These are phyloP conservation scores for Calonectria pteridis DNA, from an alignment of 2,329 filamentous ascomycete species.

Conservation along the genomic window DNA sequence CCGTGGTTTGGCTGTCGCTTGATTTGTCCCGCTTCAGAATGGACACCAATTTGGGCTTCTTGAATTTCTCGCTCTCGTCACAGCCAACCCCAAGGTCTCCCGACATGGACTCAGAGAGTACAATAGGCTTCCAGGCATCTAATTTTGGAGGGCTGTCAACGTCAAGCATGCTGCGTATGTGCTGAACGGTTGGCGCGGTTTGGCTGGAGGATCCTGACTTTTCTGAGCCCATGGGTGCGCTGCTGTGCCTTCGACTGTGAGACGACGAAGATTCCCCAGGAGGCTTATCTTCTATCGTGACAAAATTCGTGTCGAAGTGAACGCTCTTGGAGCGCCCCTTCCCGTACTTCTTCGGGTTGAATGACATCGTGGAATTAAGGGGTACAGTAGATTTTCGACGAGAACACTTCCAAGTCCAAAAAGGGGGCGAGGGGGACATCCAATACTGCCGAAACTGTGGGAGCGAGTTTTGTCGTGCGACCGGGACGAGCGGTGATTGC, in stretches of 20 bases:
- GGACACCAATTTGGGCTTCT: neutral
- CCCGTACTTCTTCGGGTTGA: constrained; percentile 58
- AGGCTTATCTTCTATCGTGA: constrained; percentile 29
- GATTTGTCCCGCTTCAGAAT: neutral
- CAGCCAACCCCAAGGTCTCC: constrained; percentile 32
- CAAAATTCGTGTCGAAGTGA: constrained; percentile 57
- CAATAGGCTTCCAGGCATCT: constrained; percentile 56
- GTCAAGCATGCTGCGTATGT: constrained; percentile 67
- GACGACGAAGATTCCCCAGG: constrained; percentile 30
- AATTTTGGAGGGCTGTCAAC: constrained; percentile 63
- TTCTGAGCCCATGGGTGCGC: constrained; percentile 34
- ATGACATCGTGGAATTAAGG: constrained; percentile 52
- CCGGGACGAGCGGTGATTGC: constrained; percentile 45
- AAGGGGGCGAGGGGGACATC: constrained; percentile 50
- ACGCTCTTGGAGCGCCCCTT: constrained; percentile 62
- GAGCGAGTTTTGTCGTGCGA: constrained; percentile 53
- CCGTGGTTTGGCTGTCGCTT: constrained; percentile 13
- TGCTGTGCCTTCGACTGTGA: constrained; percentile 50
- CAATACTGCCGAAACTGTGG: constrained; percentile 62
- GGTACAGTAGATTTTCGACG: constrained; percentile 39
- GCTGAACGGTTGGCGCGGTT: constrained; percentile 37
- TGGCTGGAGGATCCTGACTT: neutral
- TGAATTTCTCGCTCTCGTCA: constrained; percentile 9
- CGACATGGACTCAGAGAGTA: constrained; percentile 56
- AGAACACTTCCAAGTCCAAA: constrained; percentile 48